Base-by-base conservation (phyloP, 2,329 filamentous ascomycete genomes). In the Pestalotiopsis sp. region DNA sequence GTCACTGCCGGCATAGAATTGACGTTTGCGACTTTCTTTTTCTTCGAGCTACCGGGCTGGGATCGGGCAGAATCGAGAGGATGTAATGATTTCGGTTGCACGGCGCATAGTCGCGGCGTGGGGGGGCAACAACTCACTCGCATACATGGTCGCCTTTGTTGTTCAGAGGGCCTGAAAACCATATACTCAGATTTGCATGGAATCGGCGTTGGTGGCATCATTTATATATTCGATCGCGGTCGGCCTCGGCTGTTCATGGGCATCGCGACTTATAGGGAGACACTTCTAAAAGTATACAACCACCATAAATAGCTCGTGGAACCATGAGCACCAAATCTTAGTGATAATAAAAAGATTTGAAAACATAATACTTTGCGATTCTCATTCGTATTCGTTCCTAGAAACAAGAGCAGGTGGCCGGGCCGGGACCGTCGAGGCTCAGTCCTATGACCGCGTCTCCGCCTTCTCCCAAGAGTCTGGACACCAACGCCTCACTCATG, bases 171-270 rank as follows among this genome's bases (percentile, higher is more conserved):
- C 41, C 31, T 36, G 17, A 45, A 45, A 45, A 45, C 11, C 41
- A 45, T 64, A 36, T 64, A 36, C 61, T 64, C 38, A 64, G 20
- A 61, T 41, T 38, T 61, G 65, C 65, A 67, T 67, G 61, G 65
- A 36, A 27, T 38, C 36, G 65, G 65, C 65, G 65, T 67, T 67
- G 17, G 41, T n/a, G 45, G 45, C 45, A 52, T 52, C 45, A 52
- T 52, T 52, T 52, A n/a, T 52, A 17, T 52, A 17, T 52, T 52
- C 45, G 45, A 52, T 52, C 45, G 45, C n/a, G 45, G 17, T 52
- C n/a, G 1, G 57, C 6, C 57, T 25, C 25, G 11, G 13, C 57
- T 27, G 31, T n/a, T 17, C 20, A 61, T 36, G 57, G 20, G 25
- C 45, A 52, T 52, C 17, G 45, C 45, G 17, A n/a, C 7, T 36